phyloP scores from a whole-genome alignment of 2,329 filamentous ascomycete genomes.

The Alternaria panax region DNA sequence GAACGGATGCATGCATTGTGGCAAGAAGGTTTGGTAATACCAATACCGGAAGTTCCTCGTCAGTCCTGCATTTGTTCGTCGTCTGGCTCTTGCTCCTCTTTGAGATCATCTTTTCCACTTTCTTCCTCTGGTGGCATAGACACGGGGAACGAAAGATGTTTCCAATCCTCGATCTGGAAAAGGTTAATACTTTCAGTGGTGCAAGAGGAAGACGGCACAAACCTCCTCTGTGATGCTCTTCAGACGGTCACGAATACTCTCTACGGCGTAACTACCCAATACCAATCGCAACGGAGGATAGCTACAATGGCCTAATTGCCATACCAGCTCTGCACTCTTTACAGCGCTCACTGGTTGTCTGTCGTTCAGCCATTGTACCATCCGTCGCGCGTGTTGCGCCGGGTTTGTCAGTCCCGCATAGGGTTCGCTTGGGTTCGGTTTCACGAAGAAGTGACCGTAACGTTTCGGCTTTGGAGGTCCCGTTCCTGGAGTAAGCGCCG shows the following conservation, averaged over 20 bases:
- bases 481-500: slow-evolving; percentile 42
- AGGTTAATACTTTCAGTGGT: neutral
- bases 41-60: neutral
- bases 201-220: slow-evolving; percentile 11
- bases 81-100: slow-evolving; percentile 32
- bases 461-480: slow-evolving; percentile 65
- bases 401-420: slow-evolving; percentile 82
- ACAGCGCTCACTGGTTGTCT: slow-evolving; percentile 91
- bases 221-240: slow-evolving; percentile 93
- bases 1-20: neutral
- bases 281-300: slow-evolving; percentile 87
- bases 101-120: slow-evolving; percentile 20
- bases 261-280: slow-evolving; percentile 92
- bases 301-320: slow-evolving; percentile 93
- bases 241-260: slow-evolving; percentile 90
- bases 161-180: slow-evolving; percentile 37
- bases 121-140: slow-evolving; percentile 32
- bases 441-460: slow-evolving; percentile 93
- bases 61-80: slow-evolving; percentile 35
- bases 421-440: slow-evolving; percentile 76
- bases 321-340: slow-evolving; percentile 90
- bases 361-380: slow-evolving; percentile 94
- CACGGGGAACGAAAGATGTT: slow-evolving; percentile 34
- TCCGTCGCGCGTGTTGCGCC: slow-evolving; percentile 84
- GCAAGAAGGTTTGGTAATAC: neutral